Evolutionary conservation across 768 basidiomycete genomes (phyloP).

Genomic region (Boletus pseudopeckii): DNA sequence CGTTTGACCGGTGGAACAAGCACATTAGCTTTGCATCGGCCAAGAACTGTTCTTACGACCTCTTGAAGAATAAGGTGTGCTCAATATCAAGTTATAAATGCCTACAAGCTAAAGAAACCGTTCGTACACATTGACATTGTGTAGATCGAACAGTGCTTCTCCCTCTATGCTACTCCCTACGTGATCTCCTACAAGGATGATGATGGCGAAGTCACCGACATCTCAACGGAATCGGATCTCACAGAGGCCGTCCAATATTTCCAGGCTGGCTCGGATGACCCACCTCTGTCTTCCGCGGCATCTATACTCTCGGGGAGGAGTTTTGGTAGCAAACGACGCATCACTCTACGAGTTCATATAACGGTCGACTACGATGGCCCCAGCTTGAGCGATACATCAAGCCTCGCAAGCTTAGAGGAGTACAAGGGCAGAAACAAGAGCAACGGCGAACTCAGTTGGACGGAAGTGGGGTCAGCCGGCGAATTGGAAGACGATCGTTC

Average conservation of each 20-base stretch:
- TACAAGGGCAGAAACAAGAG: slow-evolving; percentile 59
- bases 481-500: slow-evolving; percentile 58
- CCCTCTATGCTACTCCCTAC: slow-evolving; percentile 66
- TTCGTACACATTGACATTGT: slow-evolving; percentile 1
- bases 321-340: slow-evolving; percentile 65
- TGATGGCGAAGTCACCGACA: slow-evolving; percentile 73
- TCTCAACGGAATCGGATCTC: slow-evolving; percentile 69
- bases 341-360: slow-evolving; percentile 75
- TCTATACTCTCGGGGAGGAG: slow-evolving; percentile 69
- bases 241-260: slow-evolving; percentile 89
- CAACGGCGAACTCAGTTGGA: slow-evolving; percentile 40
- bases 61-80: slow-evolving; percentile 69
- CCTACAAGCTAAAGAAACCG: background rate
- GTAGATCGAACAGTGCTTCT: slow-evolving; percentile 84
- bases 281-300: slow-evolving; percentile 63
- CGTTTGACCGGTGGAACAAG: slow-evolving; percentile 69
- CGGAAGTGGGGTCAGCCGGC: slow-evolving; percentile 41
- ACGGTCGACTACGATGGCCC: slow-evolving; percentile 88
- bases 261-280: slow-evolving; percentile 69
- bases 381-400: slow-evolving; percentile 84
- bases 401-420: slow-evolving; percentile 75
- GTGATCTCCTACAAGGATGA: slow-evolving; percentile 84
- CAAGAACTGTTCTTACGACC: slow-evolving; percentile 71
- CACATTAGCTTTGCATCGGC: slow-evolving; percentile 79
- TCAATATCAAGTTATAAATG: background rate